Base-by-base conservation (phyloP, 257 asterid species). In the Solanum rostratum region DNA sequence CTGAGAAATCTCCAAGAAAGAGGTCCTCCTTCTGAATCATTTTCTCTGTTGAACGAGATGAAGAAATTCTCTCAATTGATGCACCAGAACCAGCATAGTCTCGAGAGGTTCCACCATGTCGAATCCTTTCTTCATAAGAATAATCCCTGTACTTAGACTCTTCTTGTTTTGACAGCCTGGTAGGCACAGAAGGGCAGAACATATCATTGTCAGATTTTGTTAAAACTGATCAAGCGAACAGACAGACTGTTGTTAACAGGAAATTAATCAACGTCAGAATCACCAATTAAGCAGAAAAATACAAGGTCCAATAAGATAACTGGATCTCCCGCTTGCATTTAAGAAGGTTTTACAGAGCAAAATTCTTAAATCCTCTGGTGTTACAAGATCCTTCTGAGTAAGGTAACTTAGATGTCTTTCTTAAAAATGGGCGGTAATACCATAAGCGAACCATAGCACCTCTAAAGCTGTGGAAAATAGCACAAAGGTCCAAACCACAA, bases 101-200 rank as follows among this genome's bases (percentile, higher is more conserved):
- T 88, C 95, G 91, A 63, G 95, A 90, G 57, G 90, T 85, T 80
- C 57, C 86, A 86, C 54, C 85, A 85, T 91, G 91, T 43, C 98
- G 90, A 84, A 18, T 76, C 88, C 95, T 93, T 69, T 93, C 99
- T 85, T 96, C 99, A 81, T 92, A 91, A 78, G 90, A 90, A 87
- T 91, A 87, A 30, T 96, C 98, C 92, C 95, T 90, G 81, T 89
- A 93, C 90, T 89, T 97, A 16, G 95, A 86, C 30, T 93, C 99
- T 50, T 97, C 99, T 87, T 93, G 98, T 91, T 93, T 95, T 85
- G 89, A 88, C 66, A 74, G 85, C 93, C 99, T 97, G 88, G 43
- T 88, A 60, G 83, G 84, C 83, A 83, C 52, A 33, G 68, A 83
- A 86, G 54, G 80, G 65, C 30, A 59, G 65, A 33, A 52, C 68